Evolutionary conservation across 192 early-diverging fungal genomes (phyloP).

Genomic region (Rhizoclosmatium sp.): DNA sequence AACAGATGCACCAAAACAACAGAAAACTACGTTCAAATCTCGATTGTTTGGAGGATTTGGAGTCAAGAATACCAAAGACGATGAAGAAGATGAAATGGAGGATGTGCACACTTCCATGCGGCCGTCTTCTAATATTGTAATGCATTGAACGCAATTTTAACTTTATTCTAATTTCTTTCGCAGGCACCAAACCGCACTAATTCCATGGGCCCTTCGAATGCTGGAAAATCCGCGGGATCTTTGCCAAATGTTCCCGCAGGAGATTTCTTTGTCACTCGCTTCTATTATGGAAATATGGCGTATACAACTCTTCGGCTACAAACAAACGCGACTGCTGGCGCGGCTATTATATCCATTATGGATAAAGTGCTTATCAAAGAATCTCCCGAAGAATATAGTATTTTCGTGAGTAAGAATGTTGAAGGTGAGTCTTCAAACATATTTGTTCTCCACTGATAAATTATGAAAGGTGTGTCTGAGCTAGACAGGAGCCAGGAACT

Average conservation of each 20-base stretch:
- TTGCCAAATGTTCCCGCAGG: not conserved
- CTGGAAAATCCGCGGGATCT: not conserved
- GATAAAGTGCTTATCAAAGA: constrained; percentile 54
- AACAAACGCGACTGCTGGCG: constrained; percentile 33
- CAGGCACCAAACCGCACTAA: not conserved
- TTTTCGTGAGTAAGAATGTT: constrained; percentile 40
- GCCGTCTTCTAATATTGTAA: not conserved
- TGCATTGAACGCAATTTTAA: not conserved
- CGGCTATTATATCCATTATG: constrained; percentile 38
- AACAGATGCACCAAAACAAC: not conserved
- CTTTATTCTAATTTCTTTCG: not conserved
- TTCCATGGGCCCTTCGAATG: not conserved
- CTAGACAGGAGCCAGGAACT: constrained; percentile 39
- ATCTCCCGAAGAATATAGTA: constrained; percentile 41
- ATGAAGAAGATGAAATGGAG: constrained; percentile 7
- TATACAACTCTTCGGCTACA: constrained; percentile 50
- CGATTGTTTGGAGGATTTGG: constrained; percentile 25
- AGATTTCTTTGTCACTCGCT: constrained; percentile 38
- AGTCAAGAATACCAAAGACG: constrained; percentile 2
- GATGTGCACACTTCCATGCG: not conserved
- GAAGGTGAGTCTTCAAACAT: constrained; percentile 27
- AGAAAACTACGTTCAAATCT: constrained; percentile 13
- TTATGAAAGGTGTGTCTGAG: constrained; percentile 38
- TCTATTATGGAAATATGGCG: constrained; percentile 59
- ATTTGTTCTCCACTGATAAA: not conserved